A percentile compares a stretch with the other conserved stretches of the same genome.
Conservation (phyloP, 1,284 basidiomycete genomes). For the Testicularia cyperi region DNA sequence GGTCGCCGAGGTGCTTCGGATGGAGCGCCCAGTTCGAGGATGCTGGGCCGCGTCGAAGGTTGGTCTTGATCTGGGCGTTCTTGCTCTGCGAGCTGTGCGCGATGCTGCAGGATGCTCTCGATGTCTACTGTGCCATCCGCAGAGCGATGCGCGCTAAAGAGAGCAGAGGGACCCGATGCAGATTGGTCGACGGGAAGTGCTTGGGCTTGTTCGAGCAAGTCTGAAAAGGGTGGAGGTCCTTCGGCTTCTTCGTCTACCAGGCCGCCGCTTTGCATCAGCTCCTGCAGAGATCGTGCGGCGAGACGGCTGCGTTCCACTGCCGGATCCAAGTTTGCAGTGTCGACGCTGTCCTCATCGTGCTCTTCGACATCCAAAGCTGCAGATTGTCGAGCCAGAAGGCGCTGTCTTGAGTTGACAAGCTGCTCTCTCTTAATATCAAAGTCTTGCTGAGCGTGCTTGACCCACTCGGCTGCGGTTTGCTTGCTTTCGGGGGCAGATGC, state of each 20-base stretch:
- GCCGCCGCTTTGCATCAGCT: slow-evolving; percentile 30
- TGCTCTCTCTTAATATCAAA: slow-evolving; percentile 31
- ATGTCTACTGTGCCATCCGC: slow-evolving; percentile 30
- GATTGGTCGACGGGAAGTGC: slow-evolving; percentile 4
- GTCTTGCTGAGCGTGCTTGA: slow-evolving; percentile 24
- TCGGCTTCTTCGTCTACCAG: slow-evolving; percentile 10
- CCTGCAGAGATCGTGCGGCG: slow-evolving; percentile 25
- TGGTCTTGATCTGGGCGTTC: slow-evolving; percentile 3
- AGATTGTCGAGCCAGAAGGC: too few species aligned
- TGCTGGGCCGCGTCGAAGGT: slow-evolving; percentile 2
- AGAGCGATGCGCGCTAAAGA: slow-evolving; percentile 22
- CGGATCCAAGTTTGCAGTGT: too few species aligned
- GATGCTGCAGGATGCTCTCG: slow-evolving; percentile 27
- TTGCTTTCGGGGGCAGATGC: too few species aligned
- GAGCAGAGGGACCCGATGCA: slow-evolving; percentile 21
- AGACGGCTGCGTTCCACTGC: slow-evolving; percentile 31
- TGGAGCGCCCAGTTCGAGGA: slow-evolving; percentile 9
- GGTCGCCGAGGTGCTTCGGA: slow-evolving; percentile 8
- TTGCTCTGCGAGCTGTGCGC: slow-evolving; percentile 6
- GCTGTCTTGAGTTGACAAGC: too few species aligned
- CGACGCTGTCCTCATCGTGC: neutral
- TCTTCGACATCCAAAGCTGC: too few species aligned
- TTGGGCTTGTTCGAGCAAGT: slow-evolving; percentile 21
- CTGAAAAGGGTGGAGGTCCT: slow-evolving; percentile 5
- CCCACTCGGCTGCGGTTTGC: slow-evolving; percentile 34